Percentiles rank a stretch among this genome's conserved stretches.
Conservation (phyloP, 768 basidiomycete species). For the Myochromella boudieri region DNA sequence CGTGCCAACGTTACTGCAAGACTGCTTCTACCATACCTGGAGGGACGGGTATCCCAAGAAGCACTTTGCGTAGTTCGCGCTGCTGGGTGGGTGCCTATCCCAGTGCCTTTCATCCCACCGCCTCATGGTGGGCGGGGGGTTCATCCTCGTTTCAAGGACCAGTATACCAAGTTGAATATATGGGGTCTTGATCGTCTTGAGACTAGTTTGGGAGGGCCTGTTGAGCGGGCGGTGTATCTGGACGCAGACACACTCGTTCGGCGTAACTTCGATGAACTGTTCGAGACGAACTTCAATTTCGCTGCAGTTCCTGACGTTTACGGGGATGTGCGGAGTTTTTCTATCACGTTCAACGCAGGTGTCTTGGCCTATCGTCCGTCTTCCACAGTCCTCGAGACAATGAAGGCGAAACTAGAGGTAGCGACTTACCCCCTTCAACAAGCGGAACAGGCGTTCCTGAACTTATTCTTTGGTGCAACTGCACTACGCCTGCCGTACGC, state of each 20-base stretch:
- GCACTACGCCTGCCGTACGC: constrained; percentile 36
- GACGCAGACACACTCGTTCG: not conserved
- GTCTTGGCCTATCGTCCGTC: constrained; percentile 34
- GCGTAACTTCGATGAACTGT: not conserved
- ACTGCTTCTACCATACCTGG: constrained; percentile 25
- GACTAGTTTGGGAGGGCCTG: too few species aligned
- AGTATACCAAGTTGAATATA: constrained; percentile 11
- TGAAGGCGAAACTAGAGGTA: constrained; percentile 25
- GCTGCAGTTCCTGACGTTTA: constrained; percentile 42
- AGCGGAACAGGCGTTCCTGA: constrained; percentile 43
- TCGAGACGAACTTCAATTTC: constrained; percentile 35
- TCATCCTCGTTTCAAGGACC: constrained; percentile 34
- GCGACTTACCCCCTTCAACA: constrained; percentile 30
- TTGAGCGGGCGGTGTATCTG: not conserved
- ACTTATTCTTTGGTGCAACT: constrained; percentile 35
- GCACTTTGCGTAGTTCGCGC: constrained; percentile 38
- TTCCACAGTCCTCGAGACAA: constrained; percentile 24
- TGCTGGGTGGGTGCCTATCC: constrained; percentile 36
- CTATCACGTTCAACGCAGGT: constrained; percentile 38
- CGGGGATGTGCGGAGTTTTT: constrained; percentile 29
- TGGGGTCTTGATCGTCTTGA: not conserved
- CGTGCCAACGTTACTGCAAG: constrained; percentile 24
- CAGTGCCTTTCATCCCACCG: constrained; percentile 35
- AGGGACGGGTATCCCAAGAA: constrained; percentile 32
- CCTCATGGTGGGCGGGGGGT: constrained; percentile 36